Evolutionary conservation across 805 yeast genomes (phyloP).

Genomic region (Scheffersomyces amazonensis): DNA sequence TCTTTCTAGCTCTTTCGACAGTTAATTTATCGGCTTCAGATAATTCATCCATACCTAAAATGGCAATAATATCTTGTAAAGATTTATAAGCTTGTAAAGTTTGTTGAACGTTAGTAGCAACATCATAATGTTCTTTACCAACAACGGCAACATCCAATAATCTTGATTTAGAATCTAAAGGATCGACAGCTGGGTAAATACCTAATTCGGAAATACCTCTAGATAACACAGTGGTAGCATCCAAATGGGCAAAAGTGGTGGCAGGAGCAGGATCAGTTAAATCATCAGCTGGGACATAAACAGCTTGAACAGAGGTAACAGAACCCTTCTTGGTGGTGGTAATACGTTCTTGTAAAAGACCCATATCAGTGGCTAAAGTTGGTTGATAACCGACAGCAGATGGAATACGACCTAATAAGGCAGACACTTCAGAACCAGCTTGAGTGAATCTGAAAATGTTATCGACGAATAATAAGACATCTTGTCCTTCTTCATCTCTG

Average conservation of each 20-base stretch:
- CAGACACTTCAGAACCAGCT: slow-evolving; percentile 99
- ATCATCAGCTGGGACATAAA: slow-evolving; percentile 99
- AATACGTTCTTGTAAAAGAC: slow-evolving; percentile 99
- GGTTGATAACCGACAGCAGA: slow-evolving; percentile 99
- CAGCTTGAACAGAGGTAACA: slow-evolving; percentile 99
- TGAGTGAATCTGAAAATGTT: slow-evolving; percentile 99
- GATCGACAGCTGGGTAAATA: slow-evolving; percentile 99
- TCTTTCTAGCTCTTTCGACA: slow-evolving; percentile 99
- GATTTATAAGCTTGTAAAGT: slow-evolving; percentile 99
- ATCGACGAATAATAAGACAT: slow-evolving; percentile 98
- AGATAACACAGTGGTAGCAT: slow-evolving; percentile 99
- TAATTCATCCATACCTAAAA: slow-evolving; percentile 99
- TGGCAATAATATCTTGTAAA: slow-evolving; percentile 99
- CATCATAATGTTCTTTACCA: slow-evolving; percentile 98
- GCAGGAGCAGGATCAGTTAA: slow-evolving; percentile 99
- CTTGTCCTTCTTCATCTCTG: slow-evolving; percentile 99
- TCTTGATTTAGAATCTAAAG: slow-evolving; percentile 98
- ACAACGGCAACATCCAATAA: slow-evolving; percentile 95
- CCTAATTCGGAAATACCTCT: slow-evolving; percentile 99
- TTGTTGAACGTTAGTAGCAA: slow-evolving; percentile 94
- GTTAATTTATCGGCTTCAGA: slow-evolving; percentile 98
- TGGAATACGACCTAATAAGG: slow-evolving; percentile 99
- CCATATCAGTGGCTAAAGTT: slow-evolving; percentile 99
- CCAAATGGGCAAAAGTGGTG: slow-evolving; percentile 99
- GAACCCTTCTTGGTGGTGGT: slow-evolving; percentile 99